Evolutionary conservation across 768 basidiomycete species (phyloP), one percentile per base, ranked within the genome.

Genomic region (Rubroboletus satanas): DNA sequence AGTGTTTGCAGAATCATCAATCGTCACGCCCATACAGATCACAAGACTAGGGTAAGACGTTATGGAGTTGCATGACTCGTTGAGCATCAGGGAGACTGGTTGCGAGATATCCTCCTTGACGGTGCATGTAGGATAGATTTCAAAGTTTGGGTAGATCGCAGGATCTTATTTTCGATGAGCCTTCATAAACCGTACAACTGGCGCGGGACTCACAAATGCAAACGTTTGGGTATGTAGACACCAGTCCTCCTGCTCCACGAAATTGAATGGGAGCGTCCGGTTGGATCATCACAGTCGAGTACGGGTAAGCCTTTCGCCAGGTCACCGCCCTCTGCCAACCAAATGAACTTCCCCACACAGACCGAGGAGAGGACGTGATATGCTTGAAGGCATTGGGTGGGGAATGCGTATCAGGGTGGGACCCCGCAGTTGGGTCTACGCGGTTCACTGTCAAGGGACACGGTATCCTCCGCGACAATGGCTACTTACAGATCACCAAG

Each of bases 101-200:
- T 45, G 45, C 26, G 38, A 37, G 10, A 38, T 18, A 41, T 50
- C 49, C 18, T 57, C 56, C 36, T 52, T 37, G 17, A 37, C 10
- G n/a, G 5, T 29, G 23, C 51, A 50, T 29, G 65, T 21, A 33
- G 78, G 79, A 59, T 79, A 79, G 7, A 79, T 63, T 33, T 73
- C 70, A 38, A 75, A 62, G 58, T 68, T 55, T 14, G 80, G 78
- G 58, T 80, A 80, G 9, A 60, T 59, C 21, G 68, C 54, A 18
- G 68, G 73, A 59, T 79, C 78, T 78, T 51, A 5, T 3, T 12
- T 26, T 46, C 31, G 21, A 38, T 66, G 43, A 64, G 59, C 23
- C 35, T 37, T 41, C 31, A 1, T 33, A 26, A 12, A 32, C 17
- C 6, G 15, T 47, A 26, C 5, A 15, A 2, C 26, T 31, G 23